Percentiles rank a stretch among this genome's conserved stretches.
Evolutionary conservation across 768 basidiomycete species (phyloP).

Genomic region (Mycena vitilis): DNA sequence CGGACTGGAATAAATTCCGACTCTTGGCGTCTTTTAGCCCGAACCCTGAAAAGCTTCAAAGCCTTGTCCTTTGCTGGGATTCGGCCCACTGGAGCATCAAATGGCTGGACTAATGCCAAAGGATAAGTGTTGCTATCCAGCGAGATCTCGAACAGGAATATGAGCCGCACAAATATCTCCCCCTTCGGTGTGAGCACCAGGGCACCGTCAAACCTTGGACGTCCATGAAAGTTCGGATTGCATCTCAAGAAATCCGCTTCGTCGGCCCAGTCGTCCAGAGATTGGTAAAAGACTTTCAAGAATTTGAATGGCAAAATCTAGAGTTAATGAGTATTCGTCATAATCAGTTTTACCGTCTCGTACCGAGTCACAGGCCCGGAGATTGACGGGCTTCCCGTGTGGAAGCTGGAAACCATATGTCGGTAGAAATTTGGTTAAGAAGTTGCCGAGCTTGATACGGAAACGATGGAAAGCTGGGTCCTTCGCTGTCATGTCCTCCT

Average conservation of each 20-base stretch:
- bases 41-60: slow-evolving; percentile 38
- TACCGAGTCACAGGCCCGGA: too few species aligned
- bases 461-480: slow-evolving; percentile 28
- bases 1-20: slow-evolving; percentile 40
- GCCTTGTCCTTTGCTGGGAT: slow-evolving; percentile 37
- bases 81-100: not conserved
- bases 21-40: slow-evolving; percentile 7
- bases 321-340: too few species aligned
- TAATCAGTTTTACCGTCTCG: too few species aligned
- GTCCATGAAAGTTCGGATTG: slow-evolving; percentile 33
- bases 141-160: not conserved
- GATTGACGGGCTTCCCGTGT: not conserved
- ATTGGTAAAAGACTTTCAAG: slow-evolving; percentile 39
- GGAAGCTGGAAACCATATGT: not conserved
- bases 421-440: not conserved
- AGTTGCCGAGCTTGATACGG: slow-evolving; percentile 16
- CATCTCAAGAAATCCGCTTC: slow-evolving; percentile 37
- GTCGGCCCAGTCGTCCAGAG: slow-evolving; percentile 35
- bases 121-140: not conserved
- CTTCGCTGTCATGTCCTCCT: slow-evolving; percentile 6
- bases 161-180: not conserved
- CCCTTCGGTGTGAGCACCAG: slow-evolving; percentile 1
- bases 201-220: slow-evolving; percentile 30
- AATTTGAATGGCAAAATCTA: slow-evolving; percentile 16
- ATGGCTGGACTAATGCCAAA: slow-evolving; percentile 16